phyloP scores from a whole-genome alignment of 2,329 filamentous ascomycete genomes.

The Bipolaris sorokiniana region DNA sequence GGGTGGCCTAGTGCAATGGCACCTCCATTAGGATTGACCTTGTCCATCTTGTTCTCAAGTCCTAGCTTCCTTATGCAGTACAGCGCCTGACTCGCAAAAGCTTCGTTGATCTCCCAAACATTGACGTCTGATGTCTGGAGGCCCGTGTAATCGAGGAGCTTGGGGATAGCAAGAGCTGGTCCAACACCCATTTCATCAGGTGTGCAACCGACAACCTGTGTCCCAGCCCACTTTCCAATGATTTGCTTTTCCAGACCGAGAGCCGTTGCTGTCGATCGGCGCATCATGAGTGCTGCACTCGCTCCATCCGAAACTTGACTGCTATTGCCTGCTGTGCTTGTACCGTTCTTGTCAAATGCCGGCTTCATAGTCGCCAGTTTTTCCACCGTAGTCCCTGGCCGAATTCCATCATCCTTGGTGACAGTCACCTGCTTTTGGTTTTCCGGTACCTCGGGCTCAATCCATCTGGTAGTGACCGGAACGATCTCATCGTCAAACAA shows the following conservation, averaged over 20 bases:
- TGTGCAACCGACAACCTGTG: constrained; percentile 75
- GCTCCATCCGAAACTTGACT: constrained; percentile 89
- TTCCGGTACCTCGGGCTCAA: constrained; percentile 63
- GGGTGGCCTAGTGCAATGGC: constrained; percentile 95
- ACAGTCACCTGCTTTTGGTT: constrained; percentile 68
- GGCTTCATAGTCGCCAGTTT: constrained; percentile 81
- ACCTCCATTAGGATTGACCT: constrained; percentile 89
- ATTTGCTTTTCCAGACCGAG: constrained; percentile 73
- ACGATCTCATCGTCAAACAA: constrained; percentile 80
- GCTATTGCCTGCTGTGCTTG: constrained; percentile 83
- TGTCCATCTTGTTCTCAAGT: constrained; percentile 69
- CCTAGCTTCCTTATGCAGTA: constrained; percentile 76
- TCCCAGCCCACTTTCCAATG: constrained; percentile 82
- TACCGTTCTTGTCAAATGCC: constrained; percentile 76
- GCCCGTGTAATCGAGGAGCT: constrained; percentile 72
- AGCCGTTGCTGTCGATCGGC: constrained; percentile 75
- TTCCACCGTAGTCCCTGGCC: constrained; percentile 70
- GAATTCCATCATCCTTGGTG: constrained; percentile 80
- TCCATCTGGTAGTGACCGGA: constrained; percentile 74
- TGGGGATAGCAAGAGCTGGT: constrained; percentile 84
- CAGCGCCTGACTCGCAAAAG: constrained; percentile 67
- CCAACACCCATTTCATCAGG: constrained; percentile 96
- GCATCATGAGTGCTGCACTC: constrained; percentile 82
- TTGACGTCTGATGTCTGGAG: constrained; percentile 72
- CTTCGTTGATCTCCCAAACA: constrained; percentile 94